These are phyloP conservation scores for Chalciporus chontae DNA, from an alignment of 768 basidiomycete species.

Conservation along the genomic window DNA sequence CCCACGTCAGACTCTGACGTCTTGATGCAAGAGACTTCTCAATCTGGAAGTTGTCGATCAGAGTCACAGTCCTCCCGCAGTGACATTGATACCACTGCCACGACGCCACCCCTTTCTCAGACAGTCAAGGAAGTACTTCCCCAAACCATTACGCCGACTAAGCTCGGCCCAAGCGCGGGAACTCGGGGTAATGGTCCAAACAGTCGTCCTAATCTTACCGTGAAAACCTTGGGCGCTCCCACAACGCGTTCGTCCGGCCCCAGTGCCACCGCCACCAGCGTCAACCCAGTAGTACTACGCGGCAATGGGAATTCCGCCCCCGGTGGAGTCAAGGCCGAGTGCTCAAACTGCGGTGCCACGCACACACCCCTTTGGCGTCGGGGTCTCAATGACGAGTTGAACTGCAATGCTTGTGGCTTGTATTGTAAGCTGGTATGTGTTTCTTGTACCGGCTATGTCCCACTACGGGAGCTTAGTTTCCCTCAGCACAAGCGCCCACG, in stretches of 20 bases:
- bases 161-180: constrained; percentile 52
- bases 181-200: constrained; percentile 44
- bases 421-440: constrained; percentile 78
- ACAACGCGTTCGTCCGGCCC: constrained; percentile 55
- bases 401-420: constrained; percentile 85
- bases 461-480: neutral
- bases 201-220: constrained; percentile 56
- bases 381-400: constrained; percentile 83
- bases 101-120: constrained; percentile 35
- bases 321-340: constrained; percentile 73
- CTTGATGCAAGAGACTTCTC: constrained; percentile 27
- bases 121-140: constrained; percentile 40
- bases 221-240: constrained; percentile 48
- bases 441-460: neutral
- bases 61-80: constrained; percentile 9
- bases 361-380: constrained; percentile 87
- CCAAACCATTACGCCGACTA: constrained; percentile 56
- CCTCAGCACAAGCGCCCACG: constrained; percentile 80
- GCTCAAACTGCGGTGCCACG: constrained; percentile 85
- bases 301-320: constrained; percentile 39
- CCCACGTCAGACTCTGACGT: constrained; percentile 19
- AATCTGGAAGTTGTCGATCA: constrained; percentile 8
- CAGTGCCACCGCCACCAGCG: constrained; percentile 60
- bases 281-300: constrained; percentile 42
- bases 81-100: constrained; percentile 1